A percentile compares a stretch with the other conserved stretches of the same genome.
Evolutionary conservation across 805 yeast species (phyloP).

Genomic region (Yamadazyma ubonensis): DNA sequence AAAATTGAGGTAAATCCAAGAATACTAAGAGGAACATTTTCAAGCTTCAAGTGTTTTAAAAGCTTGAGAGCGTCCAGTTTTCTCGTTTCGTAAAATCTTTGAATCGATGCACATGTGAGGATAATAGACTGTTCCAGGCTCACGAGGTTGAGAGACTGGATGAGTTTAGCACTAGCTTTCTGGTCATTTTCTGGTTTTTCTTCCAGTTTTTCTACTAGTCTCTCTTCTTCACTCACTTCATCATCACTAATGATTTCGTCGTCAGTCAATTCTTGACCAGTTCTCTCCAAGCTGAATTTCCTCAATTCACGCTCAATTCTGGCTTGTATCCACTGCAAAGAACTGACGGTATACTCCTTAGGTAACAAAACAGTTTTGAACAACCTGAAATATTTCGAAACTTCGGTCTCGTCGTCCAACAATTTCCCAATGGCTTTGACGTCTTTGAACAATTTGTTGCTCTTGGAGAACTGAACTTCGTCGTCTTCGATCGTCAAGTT

Average conservation of each 20-base stretch:
- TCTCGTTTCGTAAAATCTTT: conserved; percentile 18
- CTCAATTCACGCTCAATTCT: conserved; percentile 21
- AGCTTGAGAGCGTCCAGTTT: conserved; percentile 21
- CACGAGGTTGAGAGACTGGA: conserved; percentile 31
- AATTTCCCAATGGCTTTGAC: conserved; percentile 12
- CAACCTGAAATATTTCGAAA: conserved; percentile 20
- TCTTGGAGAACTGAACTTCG: conserved; percentile 6
- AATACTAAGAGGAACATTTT: conserved; percentile 22
- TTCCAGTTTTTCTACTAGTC: conserved; percentile 13
- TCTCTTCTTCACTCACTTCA: conserved; percentile 20
- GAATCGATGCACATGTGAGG: conserved; percentile 25
- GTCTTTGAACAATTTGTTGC: conserved; percentile 13
- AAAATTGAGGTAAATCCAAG: conserved; percentile 35
- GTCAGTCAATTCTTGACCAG: conserved; percentile 36
- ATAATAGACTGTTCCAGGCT: conserved; percentile 35
- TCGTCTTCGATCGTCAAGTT: conserved; percentile 13
- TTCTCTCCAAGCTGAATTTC: conserved; percentile 19
- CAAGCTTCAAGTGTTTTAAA: conserved; percentile 25
- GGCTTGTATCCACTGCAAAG: conserved; percentile 20
- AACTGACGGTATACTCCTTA: conserved; percentile 17
- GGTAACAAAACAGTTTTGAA: conserved; percentile 27
- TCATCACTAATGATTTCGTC: conserved; percentile 19
- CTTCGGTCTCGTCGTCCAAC: conserved; percentile 1
- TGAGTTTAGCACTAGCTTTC: conserved; percentile 15
- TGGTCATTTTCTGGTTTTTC: neutral